A percentile compares a stretch with the other conserved stretches of the same genome.
phyloP scores from a whole-genome alignment of 805 yeast genomes.

The Metschnikowia santaceciliae region DNA sequence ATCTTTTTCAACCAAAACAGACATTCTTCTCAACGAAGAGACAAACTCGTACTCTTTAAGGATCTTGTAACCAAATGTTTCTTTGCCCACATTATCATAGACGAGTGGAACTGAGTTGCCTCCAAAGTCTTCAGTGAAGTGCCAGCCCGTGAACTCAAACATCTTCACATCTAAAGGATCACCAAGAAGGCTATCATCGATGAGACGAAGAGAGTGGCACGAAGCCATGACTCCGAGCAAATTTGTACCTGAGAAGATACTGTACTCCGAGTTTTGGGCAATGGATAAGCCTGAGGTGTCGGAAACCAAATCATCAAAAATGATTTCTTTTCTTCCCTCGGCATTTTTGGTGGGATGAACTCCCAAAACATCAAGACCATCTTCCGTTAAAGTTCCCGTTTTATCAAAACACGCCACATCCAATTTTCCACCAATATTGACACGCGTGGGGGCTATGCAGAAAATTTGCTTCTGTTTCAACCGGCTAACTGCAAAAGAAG shows the following conservation, averaged over 20 bases:
- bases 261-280: slow-evolving; percentile 1
- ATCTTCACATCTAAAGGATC: slow-evolving; percentile 92
- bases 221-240: slow-evolving; percentile 54
- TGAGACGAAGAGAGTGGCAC: slow-evolving; percentile 81
- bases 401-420: slow-evolving; percentile 92
- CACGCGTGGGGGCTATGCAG: slow-evolving; percentile 91
- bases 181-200: slow-evolving; percentile 80
- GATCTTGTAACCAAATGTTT: slow-evolving; percentile 26
- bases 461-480: slow-evolving; percentile 63
- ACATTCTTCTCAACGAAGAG: slow-evolving; percentile 84
- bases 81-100: slow-evolving; percentile 16
- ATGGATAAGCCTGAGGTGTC: slow-evolving; percentile 9
- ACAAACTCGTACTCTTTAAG: slow-evolving; percentile 72
- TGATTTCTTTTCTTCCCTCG: slow-evolving; percentile 35
- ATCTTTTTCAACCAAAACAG: slow-evolving; percentile 54
- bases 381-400: slow-evolving; percentile 96
- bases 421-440: slow-evolving; percentile 92
- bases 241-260: background rate
- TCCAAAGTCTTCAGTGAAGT: slow-evolving; percentile 61
- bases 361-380: slow-evolving; percentile 84
- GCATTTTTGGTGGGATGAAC: slow-evolving; percentile 43
- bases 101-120: slow-evolving; percentile 18
- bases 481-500: slow-evolving; percentile 83
- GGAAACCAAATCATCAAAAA: slow-evolving; percentile 28
- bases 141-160: slow-evolving; percentile 87